Evolutionary conservation across 331 rosid genomes (phyloP).

Genomic region (Acacia concinna): DNA sequence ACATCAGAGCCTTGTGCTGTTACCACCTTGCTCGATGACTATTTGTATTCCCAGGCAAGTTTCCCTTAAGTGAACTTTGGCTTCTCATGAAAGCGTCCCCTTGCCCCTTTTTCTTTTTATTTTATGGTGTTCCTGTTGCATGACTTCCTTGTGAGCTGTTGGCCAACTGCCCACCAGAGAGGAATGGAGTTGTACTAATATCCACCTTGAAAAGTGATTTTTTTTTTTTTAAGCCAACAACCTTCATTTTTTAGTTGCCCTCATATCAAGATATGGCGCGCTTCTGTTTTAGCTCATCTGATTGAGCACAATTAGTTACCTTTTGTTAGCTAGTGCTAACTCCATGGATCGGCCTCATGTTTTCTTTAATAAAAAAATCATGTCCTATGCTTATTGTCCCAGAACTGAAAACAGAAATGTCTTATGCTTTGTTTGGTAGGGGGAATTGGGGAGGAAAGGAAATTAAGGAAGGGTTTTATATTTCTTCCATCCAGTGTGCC

Average conservation of each 20-base stretch:
- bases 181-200: background rate
- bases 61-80: conserved; percentile 16
- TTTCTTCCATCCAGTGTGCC: background rate
- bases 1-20: conserved; percentile 68
- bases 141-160: conserved; percentile 2
- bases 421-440: background rate
- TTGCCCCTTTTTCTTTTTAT: background rate
- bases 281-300: background rate
- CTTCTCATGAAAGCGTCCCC: conserved; percentile 10
- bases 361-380: background rate
- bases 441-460: background rate
- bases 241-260: background rate
- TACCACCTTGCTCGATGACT: conserved; percentile 62
- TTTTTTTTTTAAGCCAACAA: background rate
- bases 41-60: conserved; percentile 64
- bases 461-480: background rate
- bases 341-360: background rate
- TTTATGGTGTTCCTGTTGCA: conserved; percentile 14
- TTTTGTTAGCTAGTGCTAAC: background rate
- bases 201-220: background rate
- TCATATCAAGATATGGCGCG: background rate
- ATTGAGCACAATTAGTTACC: background rate
- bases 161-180: background rate
- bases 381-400: background rate
- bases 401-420: background rate